These are phyloP conservation scores for Annona squamosa DNA, from an alignment of 164 flowering plant genomes.

Conservation along the genomic window DNA sequence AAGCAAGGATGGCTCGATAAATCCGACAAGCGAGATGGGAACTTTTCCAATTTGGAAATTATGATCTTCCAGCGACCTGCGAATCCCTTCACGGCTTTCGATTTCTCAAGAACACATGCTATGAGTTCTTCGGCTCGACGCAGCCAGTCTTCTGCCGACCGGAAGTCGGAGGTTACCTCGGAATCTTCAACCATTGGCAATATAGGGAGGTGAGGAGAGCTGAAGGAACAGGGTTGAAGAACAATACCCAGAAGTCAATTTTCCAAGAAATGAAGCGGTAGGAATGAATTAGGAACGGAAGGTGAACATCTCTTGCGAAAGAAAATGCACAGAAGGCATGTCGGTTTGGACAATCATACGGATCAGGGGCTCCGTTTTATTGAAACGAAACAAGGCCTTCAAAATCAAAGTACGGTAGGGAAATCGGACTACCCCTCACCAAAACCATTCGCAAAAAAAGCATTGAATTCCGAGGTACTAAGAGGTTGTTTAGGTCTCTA, in stretches of 20 bases:
- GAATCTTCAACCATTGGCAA: conserved; percentile 56
- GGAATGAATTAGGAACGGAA: conserved; percentile 27
- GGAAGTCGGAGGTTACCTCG: conserved; percentile 18
- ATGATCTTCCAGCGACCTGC: conserved; percentile 81
- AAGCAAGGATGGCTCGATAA: conserved; percentile 91
- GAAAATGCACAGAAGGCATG: conserved; percentile 6
- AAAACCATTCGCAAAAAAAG: not conserved
- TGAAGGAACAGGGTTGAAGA: not conserved
- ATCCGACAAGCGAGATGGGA: conserved; percentile 69
- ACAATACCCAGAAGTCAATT: conserved; percentile 5
- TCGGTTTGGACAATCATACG: conserved; percentile 42
- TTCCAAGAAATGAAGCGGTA: conserved; percentile 6
- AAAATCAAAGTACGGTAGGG: not conserved
- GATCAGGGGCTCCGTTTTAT: conserved; percentile 10
- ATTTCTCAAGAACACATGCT: conserved; percentile 51
- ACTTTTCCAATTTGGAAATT: conserved; percentile 55
- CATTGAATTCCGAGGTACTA: not conserved
- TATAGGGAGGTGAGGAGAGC: conserved; percentile 11
- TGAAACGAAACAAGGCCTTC: conserved; percentile 1
- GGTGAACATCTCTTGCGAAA: conserved; percentile 33
- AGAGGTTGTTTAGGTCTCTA: not conserved
- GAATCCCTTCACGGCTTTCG: conserved; percentile 58
- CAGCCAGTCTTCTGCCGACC: conserved; percentile 52
- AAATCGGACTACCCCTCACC: not conserved
- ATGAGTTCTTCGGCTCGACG: conserved; percentile 49